These are phyloP conservation scores for Meyerozyma guilliermondii DNA, from an alignment of 1,139 yeast genomes.

Conservation along the genomic window DNA sequence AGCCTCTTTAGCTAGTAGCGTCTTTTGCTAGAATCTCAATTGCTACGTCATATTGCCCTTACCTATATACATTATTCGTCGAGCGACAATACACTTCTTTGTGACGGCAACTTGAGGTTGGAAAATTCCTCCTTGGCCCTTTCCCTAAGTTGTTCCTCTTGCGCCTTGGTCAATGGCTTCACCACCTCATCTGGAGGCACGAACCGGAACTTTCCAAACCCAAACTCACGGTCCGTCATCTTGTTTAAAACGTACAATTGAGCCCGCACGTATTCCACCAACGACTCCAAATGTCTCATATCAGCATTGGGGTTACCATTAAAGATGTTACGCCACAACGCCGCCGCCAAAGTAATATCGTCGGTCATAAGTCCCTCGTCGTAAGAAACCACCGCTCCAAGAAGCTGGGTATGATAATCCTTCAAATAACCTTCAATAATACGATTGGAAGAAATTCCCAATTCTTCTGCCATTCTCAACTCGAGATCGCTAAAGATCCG, in stretches of 20 bases:
- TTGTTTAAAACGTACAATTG: slow-evolving; percentile 83
- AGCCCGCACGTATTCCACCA: slow-evolving; percentile 82
- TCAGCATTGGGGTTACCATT: slow-evolving; percentile 82
- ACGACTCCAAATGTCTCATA: slow-evolving; percentile 77
- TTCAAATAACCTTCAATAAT: slow-evolving; percentile 82
- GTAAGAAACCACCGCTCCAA: slow-evolving; percentile 85
- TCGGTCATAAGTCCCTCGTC: slow-evolving; percentile 87
- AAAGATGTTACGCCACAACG: slow-evolving; percentile 88
- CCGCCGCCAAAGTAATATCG: slow-evolving; percentile 82
- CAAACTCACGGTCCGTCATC: slow-evolving; percentile 87
- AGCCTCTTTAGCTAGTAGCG: no score
- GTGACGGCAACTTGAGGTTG: slow-evolving; percentile 53
- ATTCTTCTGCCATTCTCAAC: slow-evolving; percentile 74
- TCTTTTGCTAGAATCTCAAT: not conserved
- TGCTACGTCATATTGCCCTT: no score
- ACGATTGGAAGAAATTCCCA: slow-evolving; percentile 78
- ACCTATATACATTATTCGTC: slow-evolving; percentile 37
- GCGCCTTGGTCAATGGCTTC: slow-evolving; percentile 60
- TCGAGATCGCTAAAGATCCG: slow-evolving; percentile 89
- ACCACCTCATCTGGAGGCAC: slow-evolving; percentile 83
- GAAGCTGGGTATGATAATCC: slow-evolving; percentile 83
- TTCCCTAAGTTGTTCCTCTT: slow-evolving; percentile 40
- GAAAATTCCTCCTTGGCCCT: slow-evolving; percentile 41
- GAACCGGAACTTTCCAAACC: slow-evolving; percentile 81
- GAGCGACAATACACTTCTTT: slow-evolving; percentile 55